phyloP scores from a whole-genome alignment of 1,139 yeast genomes.

The Sugiyamaella neomexicana region DNA sequence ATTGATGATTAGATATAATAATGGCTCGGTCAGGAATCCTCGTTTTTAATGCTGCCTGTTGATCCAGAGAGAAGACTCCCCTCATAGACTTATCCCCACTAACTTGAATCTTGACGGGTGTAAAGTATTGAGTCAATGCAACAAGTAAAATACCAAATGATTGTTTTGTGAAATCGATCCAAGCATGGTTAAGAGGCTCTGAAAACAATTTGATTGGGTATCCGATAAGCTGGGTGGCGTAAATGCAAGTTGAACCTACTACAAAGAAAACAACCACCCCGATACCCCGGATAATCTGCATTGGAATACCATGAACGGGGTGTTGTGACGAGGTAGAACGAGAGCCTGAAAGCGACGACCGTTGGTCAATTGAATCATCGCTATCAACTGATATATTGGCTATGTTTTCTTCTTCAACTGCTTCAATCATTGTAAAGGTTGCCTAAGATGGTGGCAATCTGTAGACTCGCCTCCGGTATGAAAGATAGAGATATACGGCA shows the following conservation, averaged over 20 bases:
- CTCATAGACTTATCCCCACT: constrained; percentile 38
- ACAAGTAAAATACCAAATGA: constrained; percentile 41
- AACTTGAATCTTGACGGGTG: constrained; percentile 39
- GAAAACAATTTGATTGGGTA: constrained; percentile 34
- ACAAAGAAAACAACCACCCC: constrained; percentile 21
- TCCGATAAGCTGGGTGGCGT: constrained; percentile 34
- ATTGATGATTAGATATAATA: constrained; percentile 82
- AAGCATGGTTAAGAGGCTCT: constrained; percentile 34
- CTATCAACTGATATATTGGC: background rate
- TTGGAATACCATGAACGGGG: constrained; percentile 9
- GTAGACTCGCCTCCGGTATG: background rate
- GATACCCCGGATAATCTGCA: constrained; percentile 16
- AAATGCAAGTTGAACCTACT: constrained; percentile 26
- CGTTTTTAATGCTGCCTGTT: constrained; percentile 31
- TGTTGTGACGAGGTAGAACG: background rate
- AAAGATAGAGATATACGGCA: too few species aligned
- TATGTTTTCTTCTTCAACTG: background rate
- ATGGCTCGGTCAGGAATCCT: constrained; percentile 50
- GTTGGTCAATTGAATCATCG: background rate
- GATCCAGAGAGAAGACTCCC: constrained; percentile 31
- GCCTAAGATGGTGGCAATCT: background rate
- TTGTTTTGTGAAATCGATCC: constrained; percentile 42
- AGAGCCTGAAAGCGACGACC: background rate
- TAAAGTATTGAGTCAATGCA: constrained; percentile 37
- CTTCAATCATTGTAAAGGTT: background rate